phyloP scores from a whole-genome alignment of 768 basidiomycete genomes.

The Chalciporus chontae region DNA sequence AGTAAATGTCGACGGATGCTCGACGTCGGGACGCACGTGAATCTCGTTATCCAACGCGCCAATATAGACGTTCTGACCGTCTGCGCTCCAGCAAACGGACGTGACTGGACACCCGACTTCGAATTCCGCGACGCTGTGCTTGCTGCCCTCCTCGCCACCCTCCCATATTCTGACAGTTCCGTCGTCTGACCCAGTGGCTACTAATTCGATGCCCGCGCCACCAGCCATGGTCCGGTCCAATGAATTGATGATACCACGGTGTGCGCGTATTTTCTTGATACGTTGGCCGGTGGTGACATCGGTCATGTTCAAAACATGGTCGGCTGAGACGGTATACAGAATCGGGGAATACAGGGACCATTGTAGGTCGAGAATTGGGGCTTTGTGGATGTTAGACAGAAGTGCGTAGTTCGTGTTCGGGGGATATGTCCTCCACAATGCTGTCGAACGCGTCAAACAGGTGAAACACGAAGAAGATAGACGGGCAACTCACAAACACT shows the following conservation, averaged over 20 bases:
- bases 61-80: slow-evolving; percentile 86
- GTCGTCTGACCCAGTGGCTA: slow-evolving; percentile 90
- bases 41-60: slow-evolving; percentile 95
- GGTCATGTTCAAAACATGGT: slow-evolving; percentile 73
- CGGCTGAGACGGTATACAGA: slow-evolving; percentile 86
- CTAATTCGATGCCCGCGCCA: slow-evolving; percentile 79
- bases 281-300: slow-evolving; percentile 85
- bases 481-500: slow-evolving; percentile 69
- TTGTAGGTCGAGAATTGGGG: slow-evolving; percentile 88
- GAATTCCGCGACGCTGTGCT: slow-evolving; percentile 74
- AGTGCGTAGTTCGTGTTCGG: slow-evolving; percentile 93
- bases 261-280: slow-evolving; percentile 77
- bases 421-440: slow-evolving; percentile 87
- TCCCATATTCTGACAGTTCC: slow-evolving; percentile 92
- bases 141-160: slow-evolving; percentile 69
- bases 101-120: slow-evolving; percentile 90
- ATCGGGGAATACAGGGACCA: slow-evolving; percentile 76
- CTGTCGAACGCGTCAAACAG: slow-evolving; percentile 34
- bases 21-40: slow-evolving; percentile 58
- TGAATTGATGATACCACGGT: slow-evolving; percentile 87
- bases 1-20: neutral
- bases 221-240: slow-evolving; percentile 84
- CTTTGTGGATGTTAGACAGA: slow-evolving; percentile 79
- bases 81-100: slow-evolving; percentile 86
- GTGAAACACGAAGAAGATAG: slow-evolving; percentile 2